Percentiles rank a stretch among this genome's conserved stretches.
These are phyloP conservation scores for Sporothrix dimorphospora DNA, from an alignment of 2,329 filamentous ascomycete species.

Conservation along the genomic window DNA sequence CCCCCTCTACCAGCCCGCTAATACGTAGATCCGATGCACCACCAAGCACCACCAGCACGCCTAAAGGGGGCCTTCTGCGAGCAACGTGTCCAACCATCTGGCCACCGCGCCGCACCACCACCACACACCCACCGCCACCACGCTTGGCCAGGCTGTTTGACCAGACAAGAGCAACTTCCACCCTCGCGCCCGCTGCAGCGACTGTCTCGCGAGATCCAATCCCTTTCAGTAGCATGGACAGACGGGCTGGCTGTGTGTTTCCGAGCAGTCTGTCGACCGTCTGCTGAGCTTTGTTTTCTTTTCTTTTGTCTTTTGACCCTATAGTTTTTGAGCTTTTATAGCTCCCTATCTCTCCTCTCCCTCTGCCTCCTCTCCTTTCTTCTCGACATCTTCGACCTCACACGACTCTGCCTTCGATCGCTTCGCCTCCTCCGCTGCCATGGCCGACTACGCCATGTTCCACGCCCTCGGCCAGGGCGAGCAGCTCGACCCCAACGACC, in stretches of 20 bases:
- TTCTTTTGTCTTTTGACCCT: neutral
- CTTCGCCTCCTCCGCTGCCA: constrained; percentile 30
- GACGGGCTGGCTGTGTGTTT: constrained; percentile 10
- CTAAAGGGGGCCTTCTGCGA: constrained; percentile 2
- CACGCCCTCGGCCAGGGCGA: constrained; percentile 56
- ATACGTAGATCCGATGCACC: neutral
- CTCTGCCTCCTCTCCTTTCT: neutral
- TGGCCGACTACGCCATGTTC: constrained; percentile 54
- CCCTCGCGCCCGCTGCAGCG: neutral
- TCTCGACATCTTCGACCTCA: neutral
- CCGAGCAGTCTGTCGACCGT: constrained; percentile 11
- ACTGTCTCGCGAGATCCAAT: constrained; percentile 18
- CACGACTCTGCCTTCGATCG: neutral
- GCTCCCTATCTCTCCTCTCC: neutral
- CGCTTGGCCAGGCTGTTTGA: constrained; percentile 20
- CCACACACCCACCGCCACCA: constrained; percentile 19
- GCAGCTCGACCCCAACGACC: constrained; percentile 56
- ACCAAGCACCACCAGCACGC: neutral
- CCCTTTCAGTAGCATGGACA: constrained; percentile 26
- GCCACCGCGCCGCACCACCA: constrained; percentile 1
- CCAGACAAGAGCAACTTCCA: neutral
- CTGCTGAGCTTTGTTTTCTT: constrained; percentile 19
- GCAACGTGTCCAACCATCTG: constrained; percentile 32
- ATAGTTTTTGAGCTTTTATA: neutral
- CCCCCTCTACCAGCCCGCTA: constrained; percentile 6